Base-by-base conservation (phyloP, 1,284 basidiomycete genomes). In the Naganishia sp. region DNA sequence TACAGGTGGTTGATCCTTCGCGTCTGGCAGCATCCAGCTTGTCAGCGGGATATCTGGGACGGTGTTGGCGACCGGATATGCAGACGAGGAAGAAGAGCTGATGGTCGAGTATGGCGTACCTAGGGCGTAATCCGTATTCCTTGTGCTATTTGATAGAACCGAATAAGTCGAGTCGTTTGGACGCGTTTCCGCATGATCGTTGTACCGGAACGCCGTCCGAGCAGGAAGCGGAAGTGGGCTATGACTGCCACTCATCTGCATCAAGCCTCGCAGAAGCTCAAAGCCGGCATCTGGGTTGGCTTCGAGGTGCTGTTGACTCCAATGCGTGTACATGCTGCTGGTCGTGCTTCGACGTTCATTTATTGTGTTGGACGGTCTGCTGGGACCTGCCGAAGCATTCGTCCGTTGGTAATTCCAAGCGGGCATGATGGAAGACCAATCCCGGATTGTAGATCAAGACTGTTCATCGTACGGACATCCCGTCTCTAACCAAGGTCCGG, bases 371-470 rank as follows among this genome's bases (percentile, higher is more conserved):
- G 21, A 18, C 15, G 55, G 18, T 31, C 42, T 61, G 58, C 58
- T 61, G 47, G 47, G 58, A 51, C 58, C 58, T 61, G 58, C 58
- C 58, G 25, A 23, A 51, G 58, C 58, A 51, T 61, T 61, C 32
- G 58, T 42, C 15, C 31, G 58, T 6, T 35, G 58, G 28, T 61
- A 61, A 35, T 43, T 61, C 58, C 58, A 61, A n/a, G 18, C 58
- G 25, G 47, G 21, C 58, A 61, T 61, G 32, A 23, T 28, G 52
- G n/a, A 9, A 25, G n/a, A 2, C 45, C 21, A 49, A 23, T 21
- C 2, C 25, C 3, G 11, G 3, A n/a, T 23, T 11, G 25, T 6
- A 11, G 18, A 21, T n/a, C 25, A 23, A 31, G 13, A 15, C 17
- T 9, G 11, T n/a, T 18, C 7, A 9, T 46, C 9, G 4, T 46